Percentiles rank a stretch among this genome's conserved stretches.
Conservation (phyloP, 2,329 filamentous ascomycete genomes). For the Scortechinia acanthostroma region DNA sequence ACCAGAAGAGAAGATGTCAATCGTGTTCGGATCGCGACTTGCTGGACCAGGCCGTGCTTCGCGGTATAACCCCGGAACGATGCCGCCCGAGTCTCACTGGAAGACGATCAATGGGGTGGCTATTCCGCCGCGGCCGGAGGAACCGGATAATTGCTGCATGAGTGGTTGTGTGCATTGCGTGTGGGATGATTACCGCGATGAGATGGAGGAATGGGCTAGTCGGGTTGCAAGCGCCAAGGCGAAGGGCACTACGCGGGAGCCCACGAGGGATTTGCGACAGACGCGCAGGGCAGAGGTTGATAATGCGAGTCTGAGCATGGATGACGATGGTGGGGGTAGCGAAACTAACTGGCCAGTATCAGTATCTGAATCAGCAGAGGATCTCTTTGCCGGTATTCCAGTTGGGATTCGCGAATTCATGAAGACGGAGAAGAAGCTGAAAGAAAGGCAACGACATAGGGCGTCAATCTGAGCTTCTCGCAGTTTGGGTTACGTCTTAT, state of each 20-base stretch:
- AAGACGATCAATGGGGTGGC: background rate
- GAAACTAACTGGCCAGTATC: background rate
- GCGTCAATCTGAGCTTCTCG: too few species aligned
- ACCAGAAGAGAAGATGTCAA: background rate
- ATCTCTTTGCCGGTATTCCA: background rate
- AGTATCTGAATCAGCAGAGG: background rate
- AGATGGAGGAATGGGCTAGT: conserved; percentile 1
- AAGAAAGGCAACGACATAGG: background rate
- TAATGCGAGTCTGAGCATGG: background rate
- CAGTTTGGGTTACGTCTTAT: too few species aligned
- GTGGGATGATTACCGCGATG: conserved; percentile 1
- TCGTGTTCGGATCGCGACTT: background rate
- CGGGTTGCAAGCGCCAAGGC: background rate
- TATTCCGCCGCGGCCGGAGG: background rate
- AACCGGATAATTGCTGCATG: conserved; percentile 3
- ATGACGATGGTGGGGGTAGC: conserved; percentile 1
- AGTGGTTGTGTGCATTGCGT: conserved; percentile 1
- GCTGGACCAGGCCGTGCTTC: background rate
- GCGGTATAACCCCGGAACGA: background rate
- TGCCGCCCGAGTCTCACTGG: background rate
- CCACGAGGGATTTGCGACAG: background rate
- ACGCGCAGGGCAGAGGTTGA: background rate
- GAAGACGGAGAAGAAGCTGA: conserved; percentile 2
- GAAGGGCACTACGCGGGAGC: background rate
- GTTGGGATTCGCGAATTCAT: background rate